These are phyloP conservation scores for Neurospora sublineolata DNA, from an alignment of 495 filamentous ascomycete species.

Conservation along the genomic window DNA sequence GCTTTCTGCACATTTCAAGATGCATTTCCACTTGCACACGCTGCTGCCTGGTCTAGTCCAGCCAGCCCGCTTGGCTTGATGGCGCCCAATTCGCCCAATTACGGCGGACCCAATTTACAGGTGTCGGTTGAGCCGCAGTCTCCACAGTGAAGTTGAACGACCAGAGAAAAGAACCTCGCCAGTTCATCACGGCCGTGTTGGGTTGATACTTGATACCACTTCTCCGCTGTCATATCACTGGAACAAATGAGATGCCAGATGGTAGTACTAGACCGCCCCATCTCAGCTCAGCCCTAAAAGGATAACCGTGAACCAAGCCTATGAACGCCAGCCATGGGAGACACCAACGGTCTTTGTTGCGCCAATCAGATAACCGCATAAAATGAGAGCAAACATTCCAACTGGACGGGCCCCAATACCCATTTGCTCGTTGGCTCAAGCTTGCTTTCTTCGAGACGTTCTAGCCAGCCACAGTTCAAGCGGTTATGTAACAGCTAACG, in stretches of 20 bases:
- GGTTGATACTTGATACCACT: not conserved
- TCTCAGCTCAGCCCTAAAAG: not conserved
- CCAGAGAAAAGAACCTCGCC: not conserved
- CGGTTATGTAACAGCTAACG: not conserved
- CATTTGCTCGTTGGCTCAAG: not conserved
- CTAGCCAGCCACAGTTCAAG: not conserved
- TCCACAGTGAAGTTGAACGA: not conserved
- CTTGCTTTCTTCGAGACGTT: not conserved
- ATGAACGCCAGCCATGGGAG: not conserved
- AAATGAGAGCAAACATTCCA: not conserved
- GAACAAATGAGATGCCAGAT: not conserved
- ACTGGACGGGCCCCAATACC: not conserved
- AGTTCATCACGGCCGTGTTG: not conserved
- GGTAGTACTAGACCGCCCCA: not conserved
- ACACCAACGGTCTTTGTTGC: not conserved
- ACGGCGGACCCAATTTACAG: not conserved
- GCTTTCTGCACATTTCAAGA: not conserved
- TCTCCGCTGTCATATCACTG: not conserved
- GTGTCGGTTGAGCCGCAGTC: not conserved
- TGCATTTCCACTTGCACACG: not conserved
- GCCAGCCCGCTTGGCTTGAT: not conserved
- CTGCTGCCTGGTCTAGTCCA: not conserved
- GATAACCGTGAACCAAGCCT: not conserved
- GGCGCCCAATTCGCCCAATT: not conserved
- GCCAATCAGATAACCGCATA: not conserved